Percentiles rank a stretch among this genome's conserved stretches.
Evolutionary conservation across 1,139 yeast species (phyloP).

Genomic region (Candida neerlandica): DNA sequence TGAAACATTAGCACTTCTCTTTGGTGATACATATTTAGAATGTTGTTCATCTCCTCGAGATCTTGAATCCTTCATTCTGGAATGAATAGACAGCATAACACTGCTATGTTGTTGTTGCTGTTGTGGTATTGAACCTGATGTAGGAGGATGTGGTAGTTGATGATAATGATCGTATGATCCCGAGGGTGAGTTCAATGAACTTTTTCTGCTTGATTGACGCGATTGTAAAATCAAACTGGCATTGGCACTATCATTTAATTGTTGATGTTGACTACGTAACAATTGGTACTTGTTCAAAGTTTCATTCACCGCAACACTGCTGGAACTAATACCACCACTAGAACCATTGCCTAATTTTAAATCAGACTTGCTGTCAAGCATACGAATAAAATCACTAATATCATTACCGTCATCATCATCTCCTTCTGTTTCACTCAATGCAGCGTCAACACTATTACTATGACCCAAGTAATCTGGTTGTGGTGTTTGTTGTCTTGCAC

Average conservation of each 20-base stretch:
- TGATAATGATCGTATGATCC: slow-evolving; percentile 12
- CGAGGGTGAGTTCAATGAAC: slow-evolving; percentile 34
- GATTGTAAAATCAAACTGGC: slow-evolving; percentile 38
- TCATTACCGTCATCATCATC: slow-evolving; percentile 78
- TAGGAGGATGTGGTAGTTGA: too few species aligned
- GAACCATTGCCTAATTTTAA: slow-evolving; percentile 33
- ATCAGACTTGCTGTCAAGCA: slow-evolving; percentile 72
- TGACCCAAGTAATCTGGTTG: slow-evolving; percentile 20
- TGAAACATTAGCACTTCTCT: slow-evolving; percentile 6
- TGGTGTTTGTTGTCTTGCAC: slow-evolving; percentile 34
- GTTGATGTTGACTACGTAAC: slow-evolving; percentile 45
- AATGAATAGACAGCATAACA: slow-evolving; percentile 18
- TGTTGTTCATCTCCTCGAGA: slow-evolving; percentile 21
- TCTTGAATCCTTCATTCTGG: slow-evolving; percentile 39
- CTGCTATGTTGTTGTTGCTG: slow-evolving; percentile 11
- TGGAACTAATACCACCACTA: slow-evolving; percentile 6
- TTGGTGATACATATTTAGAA: background rate
- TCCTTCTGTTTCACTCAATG: slow-evolving; percentile 44
- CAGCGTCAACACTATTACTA: slow-evolving; percentile 29
- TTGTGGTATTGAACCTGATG: slow-evolving; percentile 9
- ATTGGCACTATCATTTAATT: slow-evolving; percentile 54
- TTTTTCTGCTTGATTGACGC: slow-evolving; percentile 33
- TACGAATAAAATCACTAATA: slow-evolving; percentile 74
- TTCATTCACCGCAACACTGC: slow-evolving; percentile 13
- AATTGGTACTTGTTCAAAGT: slow-evolving; percentile 41